These are phyloP conservation scores for Blakeslea trispora DNA, from an alignment of 371 early-diverging fungal genomes.

Conservation along the genomic window DNA sequence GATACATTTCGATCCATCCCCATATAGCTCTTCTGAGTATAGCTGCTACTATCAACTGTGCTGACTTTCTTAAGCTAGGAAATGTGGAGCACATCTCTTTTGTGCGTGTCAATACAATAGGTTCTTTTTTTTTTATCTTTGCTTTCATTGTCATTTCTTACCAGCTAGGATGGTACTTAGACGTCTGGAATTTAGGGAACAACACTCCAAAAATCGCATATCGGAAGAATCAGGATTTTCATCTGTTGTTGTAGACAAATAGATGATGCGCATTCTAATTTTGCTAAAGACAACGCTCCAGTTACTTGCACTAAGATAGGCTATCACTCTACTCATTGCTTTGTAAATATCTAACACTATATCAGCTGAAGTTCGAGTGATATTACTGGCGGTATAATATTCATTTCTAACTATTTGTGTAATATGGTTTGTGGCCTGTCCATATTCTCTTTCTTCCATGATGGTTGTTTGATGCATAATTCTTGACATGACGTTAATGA, in stretches of 20 bases:
- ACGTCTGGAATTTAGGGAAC: conserved; percentile 70
- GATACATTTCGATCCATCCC: conserved; percentile 89
- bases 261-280: conserved; percentile 61
- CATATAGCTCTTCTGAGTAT: conserved; percentile 79
- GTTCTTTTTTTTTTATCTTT: not conserved
- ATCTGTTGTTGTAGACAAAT: conserved; percentile 60
- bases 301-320: conserved; percentile 80
- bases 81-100: conserved; percentile 66
- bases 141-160: conserved; percentile 16
- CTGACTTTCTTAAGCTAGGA: conserved; percentile 66
- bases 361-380: conserved; percentile 41
- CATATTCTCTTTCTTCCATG: conserved; percentile 47
- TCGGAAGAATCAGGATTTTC: conserved; percentile 77
- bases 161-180: conserved; percentile 69
- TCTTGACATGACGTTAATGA: conserved; percentile 63
- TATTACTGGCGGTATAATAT: conserved; percentile 35
- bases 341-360: conserved; percentile 66
- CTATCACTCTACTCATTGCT: conserved; percentile 73
- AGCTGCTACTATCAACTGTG: conserved; percentile 70
- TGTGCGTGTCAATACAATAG: too few relatives aligned
- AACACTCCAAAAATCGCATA: conserved; percentile 76
- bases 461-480: conserved; percentile 62
- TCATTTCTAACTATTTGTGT: conserved; percentile 56
- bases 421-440: conserved; percentile 38
- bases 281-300: conserved; percentile 76